A percentile compares a stretch with the other conserved stretches of the same genome.
Evolutionary conservation across 1,284 basidiomycete genomes (phyloP).

Genomic region (Phylloboletellus chloephorus): DNA sequence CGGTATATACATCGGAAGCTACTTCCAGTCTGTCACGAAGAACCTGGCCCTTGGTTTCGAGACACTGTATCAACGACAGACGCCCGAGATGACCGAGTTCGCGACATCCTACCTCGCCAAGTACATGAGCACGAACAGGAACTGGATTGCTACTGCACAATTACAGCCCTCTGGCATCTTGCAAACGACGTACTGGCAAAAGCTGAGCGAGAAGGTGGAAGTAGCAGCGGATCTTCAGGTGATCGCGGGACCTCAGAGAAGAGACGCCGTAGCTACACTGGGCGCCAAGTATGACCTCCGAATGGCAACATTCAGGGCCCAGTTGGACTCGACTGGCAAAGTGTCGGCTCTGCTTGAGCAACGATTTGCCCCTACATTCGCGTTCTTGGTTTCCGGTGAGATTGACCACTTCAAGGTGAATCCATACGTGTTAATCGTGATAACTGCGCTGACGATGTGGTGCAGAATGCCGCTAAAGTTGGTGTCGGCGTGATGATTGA

Average conservation of each 20-base stretch:
- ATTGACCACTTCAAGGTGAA: conserved; percentile 96
- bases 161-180: conserved; percentile 83
- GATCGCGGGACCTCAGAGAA: conserved; percentile 69
- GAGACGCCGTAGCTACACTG: conserved; percentile 89
- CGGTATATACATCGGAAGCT: conserved; percentile 93
- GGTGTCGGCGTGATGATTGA: conserved; percentile 97
- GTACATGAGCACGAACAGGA: conserved; percentile 66
- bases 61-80: conserved; percentile 79
- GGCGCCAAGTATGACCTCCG: conserved; percentile 97
- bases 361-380: conserved; percentile 91
- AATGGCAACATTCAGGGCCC: conserved; percentile 88
- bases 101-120: conserved; percentile 87
- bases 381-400: conserved; percentile 93
- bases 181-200: conserved; percentile 96
- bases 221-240: conserved; percentile 94
- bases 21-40: conserved; percentile 93
- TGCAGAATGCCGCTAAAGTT: conserved; percentile 85
- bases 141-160: conserved; percentile 93
- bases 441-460: conserved; percentile 13
- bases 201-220: conserved; percentile 94
- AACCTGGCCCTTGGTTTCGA: conserved; percentile 90
- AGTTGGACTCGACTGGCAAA: conserved; percentile 90
- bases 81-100: conserved; percentile 69
- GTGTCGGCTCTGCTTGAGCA: conserved; percentile 94
- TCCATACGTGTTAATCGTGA: conserved; percentile 2